Conservation (phyloP, 306 rosid species). For the Coriaria nepalensis region DNA sequence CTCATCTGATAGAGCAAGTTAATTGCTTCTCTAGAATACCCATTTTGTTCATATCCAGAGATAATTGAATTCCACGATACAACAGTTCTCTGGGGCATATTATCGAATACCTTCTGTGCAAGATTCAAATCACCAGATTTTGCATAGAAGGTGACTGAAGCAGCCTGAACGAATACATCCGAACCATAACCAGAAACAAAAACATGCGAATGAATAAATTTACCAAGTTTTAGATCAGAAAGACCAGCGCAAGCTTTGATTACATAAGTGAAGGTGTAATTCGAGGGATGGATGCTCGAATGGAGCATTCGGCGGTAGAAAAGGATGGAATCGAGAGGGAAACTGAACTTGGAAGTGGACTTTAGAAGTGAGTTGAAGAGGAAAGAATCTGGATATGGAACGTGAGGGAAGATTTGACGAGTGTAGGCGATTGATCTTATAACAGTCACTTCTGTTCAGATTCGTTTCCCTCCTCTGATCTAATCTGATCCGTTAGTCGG, state of each 20-base stretch:
- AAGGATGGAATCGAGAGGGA: slow-evolving; percentile 38
- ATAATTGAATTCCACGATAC: slow-evolving; percentile 89
- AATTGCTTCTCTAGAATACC: slow-evolving; percentile 45
- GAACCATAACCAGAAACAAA: slow-evolving; percentile 42
- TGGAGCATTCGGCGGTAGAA: slow-evolving; percentile 56
- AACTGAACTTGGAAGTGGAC: slow-evolving; percentile 42
- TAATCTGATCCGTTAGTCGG: too few relatives aligned
- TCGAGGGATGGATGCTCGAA: slow-evolving; percentile 31
- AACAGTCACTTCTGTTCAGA: too few relatives aligned
- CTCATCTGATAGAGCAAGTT: slow-evolving; percentile 34
- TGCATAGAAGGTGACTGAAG: slow-evolving; percentile 35
- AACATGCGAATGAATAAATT: slow-evolving; percentile 44
- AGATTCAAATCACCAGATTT: slow-evolving; percentile 33
- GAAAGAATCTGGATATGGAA: slow-evolving; percentile 48
- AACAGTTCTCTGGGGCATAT: slow-evolving; percentile 41
- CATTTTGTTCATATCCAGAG: slow-evolving; percentile 69
- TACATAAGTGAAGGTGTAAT: slow-evolving; percentile 71
- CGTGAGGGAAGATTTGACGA: slow-evolving; percentile 36
- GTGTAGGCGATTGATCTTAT: slow-evolving; percentile 58
- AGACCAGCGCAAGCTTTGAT: slow-evolving; percentile 81
- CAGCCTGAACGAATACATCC: slow-evolving; percentile 62
- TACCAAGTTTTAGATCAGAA: slow-evolving; percentile 33
- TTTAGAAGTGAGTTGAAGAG: slow-evolving; percentile 61
- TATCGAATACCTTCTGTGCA: slow-evolving; percentile 52
- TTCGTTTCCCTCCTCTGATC: too few relatives aligned